Conservation (phyloP, 345 rosid genomes). For the Heritiera littoralis region DNA sequence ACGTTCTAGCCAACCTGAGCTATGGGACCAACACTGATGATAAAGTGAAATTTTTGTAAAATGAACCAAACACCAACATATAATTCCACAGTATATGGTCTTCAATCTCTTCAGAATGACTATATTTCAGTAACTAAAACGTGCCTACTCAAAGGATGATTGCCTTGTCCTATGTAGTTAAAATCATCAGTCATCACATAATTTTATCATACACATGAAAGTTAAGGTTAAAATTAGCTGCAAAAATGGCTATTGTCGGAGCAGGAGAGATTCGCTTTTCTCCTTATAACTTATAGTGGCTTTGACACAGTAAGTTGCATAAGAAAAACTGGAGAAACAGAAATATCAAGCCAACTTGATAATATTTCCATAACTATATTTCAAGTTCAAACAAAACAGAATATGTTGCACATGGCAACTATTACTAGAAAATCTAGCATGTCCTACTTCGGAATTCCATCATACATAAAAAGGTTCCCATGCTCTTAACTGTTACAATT, state of each 20-base stretch:
- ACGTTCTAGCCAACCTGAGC: constrained; percentile 62
- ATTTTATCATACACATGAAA: no score
- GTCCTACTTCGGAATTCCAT: constrained; percentile 1
- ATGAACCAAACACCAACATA: no score
- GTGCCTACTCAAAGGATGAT: no score
- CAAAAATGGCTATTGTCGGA: not conserved
- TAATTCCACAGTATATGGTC: no score
- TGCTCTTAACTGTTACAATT: not conserved
- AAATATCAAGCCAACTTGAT: not conserved
- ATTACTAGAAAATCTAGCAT: not conserved
- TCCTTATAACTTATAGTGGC: not conserved
- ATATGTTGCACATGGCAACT: not conserved
- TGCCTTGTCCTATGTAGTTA: no score
- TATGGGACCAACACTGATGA: constrained; percentile 56
- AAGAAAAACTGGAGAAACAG: not conserved
- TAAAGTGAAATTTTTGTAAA: no score
- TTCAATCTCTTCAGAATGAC: no score
- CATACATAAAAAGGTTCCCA: not conserved
- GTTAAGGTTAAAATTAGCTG: not conserved
- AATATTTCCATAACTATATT: not conserved
- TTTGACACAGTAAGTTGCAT: not conserved
- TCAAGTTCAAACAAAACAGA: not conserved
- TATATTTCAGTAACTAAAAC: no score
- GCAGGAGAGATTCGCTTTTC: not conserved
- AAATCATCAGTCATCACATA: no score